Conservation (phyloP, 2,329 filamentous ascomycete species). For the Capronia coronata region DNA sequence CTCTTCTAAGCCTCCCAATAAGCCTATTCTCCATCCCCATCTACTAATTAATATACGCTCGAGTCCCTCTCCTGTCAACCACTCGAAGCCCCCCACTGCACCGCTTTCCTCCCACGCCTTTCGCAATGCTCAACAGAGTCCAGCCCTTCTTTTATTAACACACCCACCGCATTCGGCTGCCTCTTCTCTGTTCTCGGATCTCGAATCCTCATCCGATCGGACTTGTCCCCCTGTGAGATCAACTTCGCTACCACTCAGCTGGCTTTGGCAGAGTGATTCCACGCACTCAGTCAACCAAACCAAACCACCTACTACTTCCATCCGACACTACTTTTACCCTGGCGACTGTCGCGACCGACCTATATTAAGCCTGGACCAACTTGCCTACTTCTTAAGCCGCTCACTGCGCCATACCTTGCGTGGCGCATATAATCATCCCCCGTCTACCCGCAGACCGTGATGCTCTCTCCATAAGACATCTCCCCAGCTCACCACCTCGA, state of each 20-base stretch:
- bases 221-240: conserved; percentile 9
- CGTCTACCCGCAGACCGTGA: not conserved
- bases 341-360: too few relatives aligned
- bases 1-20: too few relatives aligned
- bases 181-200: conserved; percentile 2
- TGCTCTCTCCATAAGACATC: not conserved
- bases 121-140: not conserved
- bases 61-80: not conserved
- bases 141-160: too few relatives aligned
- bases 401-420: not conserved
- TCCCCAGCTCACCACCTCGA: not conserved
- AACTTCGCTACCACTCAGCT: conserved; percentile 9
- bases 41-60: too few relatives aligned
- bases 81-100: conserved; percentile 5
- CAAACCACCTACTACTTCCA: too few relatives aligned
- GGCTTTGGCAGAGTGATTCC: not conserved
- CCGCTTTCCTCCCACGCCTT: conserved; percentile 16
- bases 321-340: not conserved
- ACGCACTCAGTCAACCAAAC: too few relatives aligned
- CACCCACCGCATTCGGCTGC: conserved; percentile 4
- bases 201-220: conserved; percentile 4
- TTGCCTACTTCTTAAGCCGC: not conserved
- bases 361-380: not conserved
- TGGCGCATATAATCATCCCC: not conserved
- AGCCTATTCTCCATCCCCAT: too few relatives aligned